These are phyloP conservation scores for Aspergillus fijiensis DNA, from an alignment of 2,329 filamentous ascomycete species.

Conservation along the genomic window DNA sequence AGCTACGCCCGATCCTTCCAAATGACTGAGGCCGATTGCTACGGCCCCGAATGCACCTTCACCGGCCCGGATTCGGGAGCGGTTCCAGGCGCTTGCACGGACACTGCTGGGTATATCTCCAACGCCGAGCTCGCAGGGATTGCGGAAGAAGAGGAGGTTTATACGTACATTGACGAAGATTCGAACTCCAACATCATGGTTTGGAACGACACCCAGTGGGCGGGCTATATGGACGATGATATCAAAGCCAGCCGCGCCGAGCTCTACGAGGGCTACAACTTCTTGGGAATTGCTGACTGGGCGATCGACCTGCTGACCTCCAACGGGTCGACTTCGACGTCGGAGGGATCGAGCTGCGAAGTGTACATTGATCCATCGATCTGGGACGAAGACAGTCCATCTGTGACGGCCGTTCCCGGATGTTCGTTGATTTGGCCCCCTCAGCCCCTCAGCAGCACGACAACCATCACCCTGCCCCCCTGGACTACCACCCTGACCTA, in stretches of 20 bases:
- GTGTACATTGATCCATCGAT: background rate
- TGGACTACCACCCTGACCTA: background rate
- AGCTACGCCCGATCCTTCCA: constrained; percentile 37
- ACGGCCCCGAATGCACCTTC: constrained; percentile 31
- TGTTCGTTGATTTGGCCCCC: background rate
- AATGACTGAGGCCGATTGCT: constrained; percentile 32
- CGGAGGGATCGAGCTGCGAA: background rate
- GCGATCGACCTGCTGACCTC: background rate
- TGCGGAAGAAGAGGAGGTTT: too few relatives aligned
- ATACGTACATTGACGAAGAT: too few relatives aligned
- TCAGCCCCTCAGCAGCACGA: background rate
- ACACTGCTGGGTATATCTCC: background rate
- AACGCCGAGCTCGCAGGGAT: background rate
- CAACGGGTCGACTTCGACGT: background rate
- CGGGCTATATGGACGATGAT: constrained; percentile 8
- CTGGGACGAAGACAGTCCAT: background rate
- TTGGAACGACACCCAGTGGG: constrained; percentile 12
- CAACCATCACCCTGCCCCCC: background rate
- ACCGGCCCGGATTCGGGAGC: constrained; percentile 31
- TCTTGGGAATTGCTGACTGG: background rate
- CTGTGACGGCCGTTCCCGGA: background rate
- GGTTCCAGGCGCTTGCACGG: constrained; percentile 28
- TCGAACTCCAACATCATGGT: constrained; percentile 6
- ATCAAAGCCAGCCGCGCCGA: constrained; percentile 1
- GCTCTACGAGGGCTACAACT: constrained; percentile 6